phyloP scores from a whole-genome alignment of 495 filamentous ascomycete genomes.

The Annulohypoxylon nitens region DNA sequence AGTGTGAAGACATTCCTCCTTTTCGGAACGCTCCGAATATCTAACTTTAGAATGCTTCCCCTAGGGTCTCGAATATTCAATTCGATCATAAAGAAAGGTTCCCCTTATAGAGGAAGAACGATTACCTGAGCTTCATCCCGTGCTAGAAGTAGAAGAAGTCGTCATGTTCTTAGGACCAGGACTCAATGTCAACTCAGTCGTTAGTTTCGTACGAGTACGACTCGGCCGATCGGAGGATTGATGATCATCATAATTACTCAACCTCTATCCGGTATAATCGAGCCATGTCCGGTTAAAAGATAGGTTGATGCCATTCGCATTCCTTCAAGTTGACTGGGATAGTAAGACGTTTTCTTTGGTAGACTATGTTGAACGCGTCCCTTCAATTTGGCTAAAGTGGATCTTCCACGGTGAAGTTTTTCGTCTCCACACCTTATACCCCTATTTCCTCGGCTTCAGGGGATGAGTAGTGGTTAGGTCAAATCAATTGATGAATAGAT shows the following conservation, averaged over 20 bases:
- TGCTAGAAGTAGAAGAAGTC: background rate
- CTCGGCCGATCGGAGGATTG: background rate
- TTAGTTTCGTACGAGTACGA: background rate
- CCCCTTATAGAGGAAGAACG: too few relatives aligned
- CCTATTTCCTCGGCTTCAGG: background rate
- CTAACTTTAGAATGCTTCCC: background rate
- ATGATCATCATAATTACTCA: background rate
- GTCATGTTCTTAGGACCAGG: background rate
- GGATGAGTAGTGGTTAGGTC: background rate
- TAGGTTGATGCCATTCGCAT: background rate
- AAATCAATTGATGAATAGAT: background rate
- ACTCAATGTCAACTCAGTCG: background rate
- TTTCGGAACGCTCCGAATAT: background rate
- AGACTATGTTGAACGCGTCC: constrained; percentile 2
- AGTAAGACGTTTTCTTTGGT: background rate
- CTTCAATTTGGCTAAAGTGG: background rate
- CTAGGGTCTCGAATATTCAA: background rate
- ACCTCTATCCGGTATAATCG: background rate
- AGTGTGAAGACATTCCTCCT: background rate
- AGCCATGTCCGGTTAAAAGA: background rate
- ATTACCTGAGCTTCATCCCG: background rate
- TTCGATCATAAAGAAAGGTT: background rate
- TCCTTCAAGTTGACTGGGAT: background rate
- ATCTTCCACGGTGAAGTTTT: background rate
- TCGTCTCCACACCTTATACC: background rate